Base-by-base conservation (phyloP, 2,329 filamentous ascomycete species). In the Knufia petricola region DNA sequence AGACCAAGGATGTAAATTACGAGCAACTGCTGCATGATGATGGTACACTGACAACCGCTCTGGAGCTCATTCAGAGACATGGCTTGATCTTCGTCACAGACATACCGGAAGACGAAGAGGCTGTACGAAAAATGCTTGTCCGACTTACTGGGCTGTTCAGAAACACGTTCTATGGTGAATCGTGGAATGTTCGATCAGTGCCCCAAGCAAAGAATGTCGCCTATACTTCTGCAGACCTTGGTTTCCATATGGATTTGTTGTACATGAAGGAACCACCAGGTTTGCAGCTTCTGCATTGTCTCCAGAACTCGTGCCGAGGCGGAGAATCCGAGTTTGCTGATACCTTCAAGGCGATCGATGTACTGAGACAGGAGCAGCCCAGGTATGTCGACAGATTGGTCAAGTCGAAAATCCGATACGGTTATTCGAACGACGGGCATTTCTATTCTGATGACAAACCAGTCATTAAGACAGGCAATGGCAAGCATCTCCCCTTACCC, bases 241-340 rank as follows among this genome's bases (percentile, higher is more conserved):
- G 85, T 13, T 81, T 95, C 41, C 92, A 98, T 68, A 92, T 95
- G 78, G 92, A 96, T 63, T 75, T 96, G 34, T 74, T 95, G 48
- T 96, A 96, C 68, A 83, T 92, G 66, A 69, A 76, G 12, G 78
- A 86, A 44, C 81, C 86, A 2, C 90, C 90, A 0, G 80, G 82
- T 26, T 78, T 92, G 45, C 90, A 98, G 66, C 71, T 96, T 20
- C 78, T 96, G 3, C 92, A 96, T 67, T 95, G 88, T 61, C 73
- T 96, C 36, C 77, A 84, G 53, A 94, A 94, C 59, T 83, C 81
- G 1, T 83, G 81, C 56, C 69, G 75, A 0, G 90, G 90, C 15
- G 92, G 90, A 40, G 83, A 87, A 59, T 94, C 87, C 1, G 73
- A 94, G 46, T 98, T 96, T 68, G 81, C 80, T 51, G 89, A 96